phyloP scores from a whole-genome alignment of 2,329 filamentous ascomycete genomes.

The Aspergillus tamarii region DNA sequence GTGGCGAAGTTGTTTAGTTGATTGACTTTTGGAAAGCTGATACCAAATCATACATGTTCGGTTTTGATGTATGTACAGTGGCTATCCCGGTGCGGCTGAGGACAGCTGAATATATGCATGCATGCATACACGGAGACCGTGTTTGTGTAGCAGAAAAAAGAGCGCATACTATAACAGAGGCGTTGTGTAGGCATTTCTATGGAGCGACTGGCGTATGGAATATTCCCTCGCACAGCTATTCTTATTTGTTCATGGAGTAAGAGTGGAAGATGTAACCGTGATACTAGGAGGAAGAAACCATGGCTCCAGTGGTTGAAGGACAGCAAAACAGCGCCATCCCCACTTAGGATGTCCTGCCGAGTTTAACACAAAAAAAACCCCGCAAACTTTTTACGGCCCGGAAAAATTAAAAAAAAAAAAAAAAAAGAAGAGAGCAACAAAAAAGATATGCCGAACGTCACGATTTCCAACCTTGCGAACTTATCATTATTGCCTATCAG shows the following conservation, averaged over 20 bases:
- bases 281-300: background rate
- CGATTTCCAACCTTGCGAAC: constrained; percentile 12
- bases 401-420: background rate
- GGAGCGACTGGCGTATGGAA: background rate
- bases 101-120: background rate
- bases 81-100: background rate
- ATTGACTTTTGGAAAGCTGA: background rate
- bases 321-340: constrained; percentile 15
- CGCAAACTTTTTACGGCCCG: constrained; percentile 5
- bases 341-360: constrained; percentile 37
- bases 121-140: background rate
- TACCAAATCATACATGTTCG: background rate
- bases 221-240: background rate
- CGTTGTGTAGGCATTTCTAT: background rate
- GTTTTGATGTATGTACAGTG: no score
- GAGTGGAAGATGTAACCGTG: background rate
- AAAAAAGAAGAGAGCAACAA: background rate
- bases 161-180: background rate
- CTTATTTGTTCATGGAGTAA: no score
- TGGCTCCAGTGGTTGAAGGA: background rate
- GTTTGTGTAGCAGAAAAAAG: background rate
- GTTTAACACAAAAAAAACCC: constrained; percentile 23
- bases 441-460: constrained; percentile 13
- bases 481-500: constrained; percentile 4
- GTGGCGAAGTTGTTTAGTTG: background rate